Evolutionary conservation across 2,329 filamentous ascomycete genomes (phyloP).

Genomic region (Neonectria coccinea): DNA sequence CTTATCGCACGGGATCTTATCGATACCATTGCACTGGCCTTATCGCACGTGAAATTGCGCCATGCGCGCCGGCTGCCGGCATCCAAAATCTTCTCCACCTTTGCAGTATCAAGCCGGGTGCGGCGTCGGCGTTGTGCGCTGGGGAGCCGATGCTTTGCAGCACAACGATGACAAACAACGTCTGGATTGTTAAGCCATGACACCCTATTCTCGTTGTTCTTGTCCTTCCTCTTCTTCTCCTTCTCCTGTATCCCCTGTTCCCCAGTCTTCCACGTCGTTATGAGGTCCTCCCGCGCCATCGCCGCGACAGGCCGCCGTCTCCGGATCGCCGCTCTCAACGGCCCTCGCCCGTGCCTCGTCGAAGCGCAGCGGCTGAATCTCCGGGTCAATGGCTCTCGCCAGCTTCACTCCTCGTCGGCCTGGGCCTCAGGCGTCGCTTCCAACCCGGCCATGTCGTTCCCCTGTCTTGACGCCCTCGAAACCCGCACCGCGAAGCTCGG

Average conservation of each 20-base stretch:
- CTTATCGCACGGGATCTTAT: conserved; percentile 30
- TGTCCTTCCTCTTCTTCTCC: not conserved
- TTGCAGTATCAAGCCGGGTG: conserved; percentile 33
- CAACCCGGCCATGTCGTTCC: conserved; percentile 89
- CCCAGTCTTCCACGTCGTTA: conserved; percentile 14
- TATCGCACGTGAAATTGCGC: conserved; percentile 47
- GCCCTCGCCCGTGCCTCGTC: conserved; percentile 17
- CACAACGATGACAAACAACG: conserved; percentile 42
- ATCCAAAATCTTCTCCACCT: conserved; percentile 28
- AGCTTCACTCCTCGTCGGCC: conserved; percentile 38
- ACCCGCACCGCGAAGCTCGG: conserved; percentile 80
- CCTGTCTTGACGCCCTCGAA: conserved; percentile 88
- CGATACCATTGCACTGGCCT: conserved; percentile 15
- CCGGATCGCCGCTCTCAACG: conserved; percentile 15
- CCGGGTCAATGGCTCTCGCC: conserved; percentile 30
- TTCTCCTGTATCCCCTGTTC: not conserved
- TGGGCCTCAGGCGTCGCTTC: conserved; percentile 61
- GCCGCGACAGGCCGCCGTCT: conserved; percentile 37
- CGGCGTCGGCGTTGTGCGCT: conserved; percentile 22
- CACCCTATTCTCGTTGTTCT: not conserved
- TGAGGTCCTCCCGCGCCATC: conserved; percentile 42
- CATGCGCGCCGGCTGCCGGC: conserved; percentile 35
- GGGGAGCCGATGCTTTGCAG: conserved; percentile 14
- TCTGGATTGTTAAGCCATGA: conserved; percentile 17
- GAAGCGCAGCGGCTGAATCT: conserved; percentile 8